phyloP scores from a whole-genome alignment of 2,329 filamentous ascomycete species.

The Hortaea werneckii region DNA sequence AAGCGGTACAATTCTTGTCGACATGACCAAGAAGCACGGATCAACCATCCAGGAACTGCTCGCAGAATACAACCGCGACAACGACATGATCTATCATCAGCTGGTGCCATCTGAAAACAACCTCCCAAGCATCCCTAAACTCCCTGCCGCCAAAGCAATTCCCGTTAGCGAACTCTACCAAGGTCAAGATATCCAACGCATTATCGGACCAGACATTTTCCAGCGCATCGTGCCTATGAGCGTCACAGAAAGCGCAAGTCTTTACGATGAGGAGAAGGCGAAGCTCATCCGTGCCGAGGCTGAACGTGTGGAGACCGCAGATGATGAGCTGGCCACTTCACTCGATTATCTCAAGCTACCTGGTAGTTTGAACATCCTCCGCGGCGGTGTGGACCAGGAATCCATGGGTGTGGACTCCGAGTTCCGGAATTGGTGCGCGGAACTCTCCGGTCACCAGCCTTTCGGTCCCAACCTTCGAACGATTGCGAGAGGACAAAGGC shows the following conservation, averaged over 20 bases:
- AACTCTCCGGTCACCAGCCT: conserved; percentile 75
- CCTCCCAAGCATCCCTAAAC: conserved; percentile 71
- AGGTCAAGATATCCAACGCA: conserved; percentile 91
- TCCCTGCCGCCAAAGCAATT: conserved; percentile 92
- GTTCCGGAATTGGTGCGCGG: conserved; percentile 87
- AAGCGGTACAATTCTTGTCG: conserved; percentile 61
- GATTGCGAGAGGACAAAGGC: conserved; percentile 66
- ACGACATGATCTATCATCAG: conserved; percentile 97
- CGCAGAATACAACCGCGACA: conserved; percentile 71
- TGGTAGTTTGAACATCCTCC: conserved; percentile 68
- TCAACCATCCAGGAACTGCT: conserved; percentile 73
- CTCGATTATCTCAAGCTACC: conserved; percentile 88
- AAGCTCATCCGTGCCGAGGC: conserved; percentile 89
- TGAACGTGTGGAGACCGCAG: conserved; percentile 83
- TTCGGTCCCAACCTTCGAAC: conserved; percentile 70
- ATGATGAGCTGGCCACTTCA: conserved; percentile 91
- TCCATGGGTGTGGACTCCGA: conserved; percentile 74
- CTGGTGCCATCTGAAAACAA: conserved; percentile 77
- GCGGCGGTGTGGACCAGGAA: conserved; percentile 86
- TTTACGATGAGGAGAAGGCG: conserved; percentile 98
- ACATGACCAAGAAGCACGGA: conserved; percentile 74
- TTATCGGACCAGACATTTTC: conserved; percentile 94
- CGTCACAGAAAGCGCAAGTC: conserved; percentile 89
- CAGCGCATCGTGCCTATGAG: conserved; percentile 92
- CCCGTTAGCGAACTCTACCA: conserved; percentile 94